Base-by-base conservation (phyloP, 805 yeast species). In the Saccharomycopsis fibuligera region DNA sequence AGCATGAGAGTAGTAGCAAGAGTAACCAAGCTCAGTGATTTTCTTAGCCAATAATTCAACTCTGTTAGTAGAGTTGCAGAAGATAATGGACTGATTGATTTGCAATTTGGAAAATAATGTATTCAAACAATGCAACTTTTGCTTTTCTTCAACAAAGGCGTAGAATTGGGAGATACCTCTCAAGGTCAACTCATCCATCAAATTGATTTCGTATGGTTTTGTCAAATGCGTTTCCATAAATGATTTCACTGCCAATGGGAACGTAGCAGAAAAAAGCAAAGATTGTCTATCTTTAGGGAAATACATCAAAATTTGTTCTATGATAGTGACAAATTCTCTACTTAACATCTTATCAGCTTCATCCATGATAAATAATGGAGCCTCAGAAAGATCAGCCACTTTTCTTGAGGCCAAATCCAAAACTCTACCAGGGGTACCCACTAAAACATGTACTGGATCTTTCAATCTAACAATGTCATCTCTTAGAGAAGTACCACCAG, bases 361-460 rank as follows among this genome's bases (percentile, higher is more conserved):
- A 67, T 93, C 99, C 97, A 93, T 89, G 47, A 95, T 82, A 64
- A 93, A 89, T 65, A 87, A 73, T 40, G 85, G 82, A 68, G 96
- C 87, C 54, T 83, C 85, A 48, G 86, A 80, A 52, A 93, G 76
- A 62, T 91, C 95, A 10, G 96, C 96, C 48, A 91, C 74, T 47
- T 77, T 74, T 72, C 96, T 83, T 29, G 89, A 76, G 5, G 97
- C 96, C 62, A 93, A 78, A 68, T 93, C 99, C 53, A 93, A 76
- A 35, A 93, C 90, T 73, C 99, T 83, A 59, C 99, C 99, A 2
- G 98, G 98, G 30, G 99, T 93, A 56, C 97, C 99, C 38, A 93
- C 99, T 53, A 93, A 70, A 37, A 93, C 79, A 66, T 93, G 98
- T 35, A 93, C 97, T 10, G 95, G 83, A 45, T 91, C 98, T 60